phyloP scores from a whole-genome alignment of 1,284 basidiomycete genomes.

The Cryptococcus maquisensis region DNA sequence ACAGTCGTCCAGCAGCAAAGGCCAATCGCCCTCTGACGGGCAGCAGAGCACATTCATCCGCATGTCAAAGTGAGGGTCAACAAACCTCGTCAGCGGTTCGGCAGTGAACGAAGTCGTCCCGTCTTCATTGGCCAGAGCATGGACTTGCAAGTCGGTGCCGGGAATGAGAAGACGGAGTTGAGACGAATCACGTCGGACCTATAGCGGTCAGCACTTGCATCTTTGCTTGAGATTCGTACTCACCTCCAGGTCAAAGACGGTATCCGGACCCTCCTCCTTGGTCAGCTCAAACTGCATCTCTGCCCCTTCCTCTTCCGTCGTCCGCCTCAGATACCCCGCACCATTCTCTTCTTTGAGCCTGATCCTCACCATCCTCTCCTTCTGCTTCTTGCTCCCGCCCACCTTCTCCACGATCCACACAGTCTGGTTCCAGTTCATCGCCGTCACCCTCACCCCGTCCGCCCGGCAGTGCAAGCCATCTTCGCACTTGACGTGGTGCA shows the following conservation, averaged over 20 bases:
- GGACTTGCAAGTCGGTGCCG: constrained; percentile 26
- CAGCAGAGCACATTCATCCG: constrained; percentile 47
- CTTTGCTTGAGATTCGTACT: constrained; percentile 2
- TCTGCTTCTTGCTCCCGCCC: constrained; percentile 10
- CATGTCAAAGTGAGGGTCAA: constrained; percentile 33
- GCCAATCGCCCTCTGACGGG: constrained; percentile 44
- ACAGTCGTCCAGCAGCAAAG: constrained; percentile 46
- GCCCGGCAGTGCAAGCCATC: constrained; percentile 34
- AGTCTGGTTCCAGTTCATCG: constrained; percentile 41
- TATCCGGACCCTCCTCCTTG: constrained; percentile 12
- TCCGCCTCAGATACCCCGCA: constrained; percentile 24
- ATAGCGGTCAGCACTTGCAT: neutral
- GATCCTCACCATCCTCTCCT: constrained; percentile 22
- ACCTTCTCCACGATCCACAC: constrained; percentile 28
- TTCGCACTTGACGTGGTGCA: constrained; percentile 45
- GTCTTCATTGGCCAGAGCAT: constrained; percentile 17
- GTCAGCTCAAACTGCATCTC: constrained; percentile 30
- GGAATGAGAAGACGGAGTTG: constrained; percentile 35
- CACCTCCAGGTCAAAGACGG: constrained; percentile 39
- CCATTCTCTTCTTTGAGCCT: constrained; percentile 40
- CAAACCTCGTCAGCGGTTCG: constrained; percentile 11
- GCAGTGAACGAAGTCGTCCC: constrained; percentile 27
- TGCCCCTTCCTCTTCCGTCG: constrained; percentile 6
- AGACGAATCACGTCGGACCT: constrained; percentile 34
- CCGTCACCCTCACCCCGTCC: constrained; percentile 28